phyloP scores from a whole-genome alignment of 2,329 filamentous ascomycete genomes.

The Didymella pomorum region DNA sequence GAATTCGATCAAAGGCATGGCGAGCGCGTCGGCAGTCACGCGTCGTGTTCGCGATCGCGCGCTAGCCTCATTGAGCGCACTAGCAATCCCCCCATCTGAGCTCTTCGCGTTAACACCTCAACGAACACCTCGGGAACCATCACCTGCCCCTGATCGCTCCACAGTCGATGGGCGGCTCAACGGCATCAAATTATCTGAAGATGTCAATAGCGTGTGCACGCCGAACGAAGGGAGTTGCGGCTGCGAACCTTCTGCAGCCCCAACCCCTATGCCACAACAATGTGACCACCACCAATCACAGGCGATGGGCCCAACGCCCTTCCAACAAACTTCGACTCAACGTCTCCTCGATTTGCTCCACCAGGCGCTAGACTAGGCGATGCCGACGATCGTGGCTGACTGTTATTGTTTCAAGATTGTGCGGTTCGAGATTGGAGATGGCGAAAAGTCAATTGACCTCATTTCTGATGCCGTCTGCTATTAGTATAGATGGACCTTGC shows the following conservation, averaged over 20 bases:
- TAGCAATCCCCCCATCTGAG: no score
- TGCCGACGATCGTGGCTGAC: not conserved
- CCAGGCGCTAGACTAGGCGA: not conserved
- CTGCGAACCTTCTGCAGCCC: not conserved
- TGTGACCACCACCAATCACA: constrained; percentile 9
- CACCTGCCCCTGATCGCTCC: not conserved
- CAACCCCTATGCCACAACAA: not conserved
- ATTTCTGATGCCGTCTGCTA: not conserved
- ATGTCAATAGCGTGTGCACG: not conserved
- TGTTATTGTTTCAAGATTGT: not conserved
- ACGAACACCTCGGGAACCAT: constrained; percentile 4
- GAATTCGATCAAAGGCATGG: no score
- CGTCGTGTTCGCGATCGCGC: no score
- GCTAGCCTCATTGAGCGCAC: no score
- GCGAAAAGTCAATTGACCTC: not conserved
- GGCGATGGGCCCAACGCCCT: not conserved
- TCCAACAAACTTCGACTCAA: not conserved
- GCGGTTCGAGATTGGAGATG: not conserved
- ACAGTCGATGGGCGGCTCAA: constrained; percentile 5
- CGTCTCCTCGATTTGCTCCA: not conserved
- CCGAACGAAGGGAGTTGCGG: not conserved
- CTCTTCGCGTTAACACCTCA: no score
- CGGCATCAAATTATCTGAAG: constrained; percentile 1
- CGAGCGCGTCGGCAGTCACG: no score
- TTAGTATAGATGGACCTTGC: not conserved